A percentile compares a stretch with the other conserved stretches of the same genome.
These are phyloP conservation scores for Inonotus obliquus DNA, from an alignment of 1,284 basidiomycete genomes.

Conservation along the genomic window DNA sequence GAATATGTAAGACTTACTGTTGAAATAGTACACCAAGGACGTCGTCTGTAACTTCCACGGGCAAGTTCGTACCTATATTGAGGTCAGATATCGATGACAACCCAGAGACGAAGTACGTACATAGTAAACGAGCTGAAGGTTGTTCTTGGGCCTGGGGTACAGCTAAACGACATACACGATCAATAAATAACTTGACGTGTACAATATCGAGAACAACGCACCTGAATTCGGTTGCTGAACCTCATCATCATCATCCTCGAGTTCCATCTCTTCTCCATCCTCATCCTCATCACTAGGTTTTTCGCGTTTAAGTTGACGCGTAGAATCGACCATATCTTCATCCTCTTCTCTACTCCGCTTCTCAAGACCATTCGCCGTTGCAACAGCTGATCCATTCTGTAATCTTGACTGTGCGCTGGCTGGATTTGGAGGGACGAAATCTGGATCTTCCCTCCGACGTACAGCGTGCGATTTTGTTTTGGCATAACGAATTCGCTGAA, in stretches of 20 bases:
- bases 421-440: constrained; percentile 66
- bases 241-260: constrained; percentile 59
- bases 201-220: constrained; percentile 3
- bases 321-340: constrained; percentile 51
- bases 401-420: constrained; percentile 39
- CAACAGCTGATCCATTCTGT: constrained; percentile 3
- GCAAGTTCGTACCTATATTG: constrained; percentile 53
- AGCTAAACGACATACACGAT: background rate
- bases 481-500: constrained; percentile 86
- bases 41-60: constrained; percentile 76
- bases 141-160: constrained; percentile 46
- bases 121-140: constrained; percentile 61
- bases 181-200: background rate
- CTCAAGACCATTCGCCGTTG: constrained; percentile 32
- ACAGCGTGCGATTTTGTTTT: constrained; percentile 84
- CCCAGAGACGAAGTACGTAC: constrained; percentile 27
- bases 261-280: constrained; percentile 77
- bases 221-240: constrained; percentile 25
- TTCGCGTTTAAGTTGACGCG: constrained; percentile 61
- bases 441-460: constrained; percentile 65
- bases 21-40: constrained; percentile 82
- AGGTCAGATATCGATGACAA: background rate
- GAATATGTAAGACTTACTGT: constrained; percentile 53
- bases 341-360: constrained; percentile 73
- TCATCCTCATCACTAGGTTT: constrained; percentile 60